These are phyloP conservation scores for Ricinus communis DNA, from an alignment of 345 rosid species.

Conservation along the genomic window DNA sequence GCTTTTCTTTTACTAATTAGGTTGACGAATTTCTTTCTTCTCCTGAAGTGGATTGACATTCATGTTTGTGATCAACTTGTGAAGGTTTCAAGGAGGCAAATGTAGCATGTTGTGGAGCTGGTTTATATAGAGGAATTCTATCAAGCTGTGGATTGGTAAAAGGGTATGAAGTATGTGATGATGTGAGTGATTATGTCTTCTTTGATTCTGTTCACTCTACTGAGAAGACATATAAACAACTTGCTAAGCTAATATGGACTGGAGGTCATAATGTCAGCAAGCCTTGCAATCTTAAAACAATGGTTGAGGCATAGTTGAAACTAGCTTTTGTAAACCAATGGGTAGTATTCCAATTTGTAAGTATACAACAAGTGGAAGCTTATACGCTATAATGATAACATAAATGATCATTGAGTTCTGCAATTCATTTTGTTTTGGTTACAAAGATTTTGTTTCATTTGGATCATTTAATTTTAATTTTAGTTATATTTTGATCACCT, in stretches of 20 bases:
- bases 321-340: not conserved
- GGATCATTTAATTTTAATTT: too few relatives aligned
- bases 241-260: constrained; percentile 65
- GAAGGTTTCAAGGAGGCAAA: constrained; percentile 15
- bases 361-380: too few relatives aligned
- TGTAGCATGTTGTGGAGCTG: constrained; percentile 74
- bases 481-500: too few relatives aligned
- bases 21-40: not conserved
- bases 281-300: constrained; percentile 44
- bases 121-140: constrained; percentile 50
- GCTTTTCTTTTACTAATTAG: not conserved
- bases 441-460: too few relatives aligned
- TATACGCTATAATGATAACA: too few relatives aligned
- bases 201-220: constrained; percentile 76
- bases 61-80: not conserved
- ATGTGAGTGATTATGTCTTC: constrained; percentile 51
- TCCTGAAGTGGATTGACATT: not conserved
- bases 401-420: too few relatives aligned
- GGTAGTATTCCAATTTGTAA: not conserved
- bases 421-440: too few relatives aligned
- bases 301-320: constrained; percentile 20
- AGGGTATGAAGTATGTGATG: constrained; percentile 54
- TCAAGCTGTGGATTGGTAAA: constrained; percentile 67
- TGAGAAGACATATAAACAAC: constrained; percentile 46
- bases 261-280: constrained; percentile 33